Evolutionary conservation across 2,329 filamentous ascomycete genomes (phyloP).

Genomic region (Metarhizium guizhouense): DNA sequence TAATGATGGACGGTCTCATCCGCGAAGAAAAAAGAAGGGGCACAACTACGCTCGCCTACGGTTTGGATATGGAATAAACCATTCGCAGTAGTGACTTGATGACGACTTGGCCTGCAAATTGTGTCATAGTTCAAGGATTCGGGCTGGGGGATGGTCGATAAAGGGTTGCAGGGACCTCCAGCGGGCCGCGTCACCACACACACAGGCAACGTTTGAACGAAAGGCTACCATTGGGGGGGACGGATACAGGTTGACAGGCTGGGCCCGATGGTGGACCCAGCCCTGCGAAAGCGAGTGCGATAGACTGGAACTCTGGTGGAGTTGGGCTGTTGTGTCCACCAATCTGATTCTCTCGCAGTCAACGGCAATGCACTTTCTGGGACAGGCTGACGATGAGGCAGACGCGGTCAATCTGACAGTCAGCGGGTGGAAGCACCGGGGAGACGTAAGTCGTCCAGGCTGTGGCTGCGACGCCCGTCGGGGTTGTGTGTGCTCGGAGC

Average conservation of each 20-base stretch:
- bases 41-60: background rate
- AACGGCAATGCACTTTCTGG: background rate
- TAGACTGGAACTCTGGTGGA: background rate
- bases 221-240: slow-evolving; percentile 1
- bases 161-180: background rate
- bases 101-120: too few relatives aligned
- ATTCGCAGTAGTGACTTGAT: background rate
- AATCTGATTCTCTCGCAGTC: background rate
- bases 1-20: background rate
- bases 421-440: background rate
- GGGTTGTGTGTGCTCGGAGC: too few relatives aligned
- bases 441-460: background rate
- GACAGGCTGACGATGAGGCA: slow-evolving; percentile 2
- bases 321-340: background rate
- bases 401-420: background rate
- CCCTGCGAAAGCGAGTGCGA: background rate
- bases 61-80: background rate
- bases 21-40: background rate
- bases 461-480: slow-evolving; percentile 1
- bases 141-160: background rate
- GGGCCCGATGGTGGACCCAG: background rate
- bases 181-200: slow-evolving; percentile 12
- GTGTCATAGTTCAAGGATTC: background rate
- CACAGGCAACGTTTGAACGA: slow-evolving; percentile 1
- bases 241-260: background rate